Conservation (phyloP, 2,329 filamentous ascomycete genomes). For the Fusarium floridanum region DNA sequence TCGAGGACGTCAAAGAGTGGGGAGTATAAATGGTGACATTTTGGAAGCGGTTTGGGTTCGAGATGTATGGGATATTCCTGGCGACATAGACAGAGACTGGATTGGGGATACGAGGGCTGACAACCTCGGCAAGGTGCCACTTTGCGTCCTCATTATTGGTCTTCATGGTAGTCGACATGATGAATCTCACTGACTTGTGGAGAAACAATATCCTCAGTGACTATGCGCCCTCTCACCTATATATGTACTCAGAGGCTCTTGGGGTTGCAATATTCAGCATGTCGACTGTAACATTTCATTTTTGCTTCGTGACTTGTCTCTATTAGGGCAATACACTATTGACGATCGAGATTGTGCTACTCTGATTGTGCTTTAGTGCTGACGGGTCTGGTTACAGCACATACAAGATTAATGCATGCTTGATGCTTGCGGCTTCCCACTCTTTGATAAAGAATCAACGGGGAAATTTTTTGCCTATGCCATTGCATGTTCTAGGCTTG, state of each 20-base stretch:
- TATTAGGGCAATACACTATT: not conserved
- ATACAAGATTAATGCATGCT: not conserved
- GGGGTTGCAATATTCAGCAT: not conserved
- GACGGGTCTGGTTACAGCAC: not conserved
- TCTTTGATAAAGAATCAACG: not conserved
- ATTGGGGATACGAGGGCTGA: not conserved
- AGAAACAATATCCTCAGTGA: not conserved
- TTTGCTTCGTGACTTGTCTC: not conserved
- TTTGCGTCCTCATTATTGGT: not conserved
- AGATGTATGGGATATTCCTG: not conserved
- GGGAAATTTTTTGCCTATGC: not conserved
- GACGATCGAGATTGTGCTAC: not conserved
- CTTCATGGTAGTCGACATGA: not conserved
- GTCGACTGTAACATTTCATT: not conserved
- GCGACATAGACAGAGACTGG: not conserved
- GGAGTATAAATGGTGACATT: not conserved
- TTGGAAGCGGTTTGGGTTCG: not conserved
- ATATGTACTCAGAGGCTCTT: not conserved
- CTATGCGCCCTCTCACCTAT: not conserved
- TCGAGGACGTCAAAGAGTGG: not conserved
- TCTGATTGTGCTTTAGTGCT: not conserved
- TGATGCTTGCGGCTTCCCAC: not conserved
- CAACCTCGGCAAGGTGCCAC: not conserved
- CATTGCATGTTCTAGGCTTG: not conserved
- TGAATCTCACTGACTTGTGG: not conserved